Evolutionary conservation across 805 yeast genomes (phyloP), one percentile per base, ranked within the genome.

Genomic region (Barnettozyma vustinii): DNA sequence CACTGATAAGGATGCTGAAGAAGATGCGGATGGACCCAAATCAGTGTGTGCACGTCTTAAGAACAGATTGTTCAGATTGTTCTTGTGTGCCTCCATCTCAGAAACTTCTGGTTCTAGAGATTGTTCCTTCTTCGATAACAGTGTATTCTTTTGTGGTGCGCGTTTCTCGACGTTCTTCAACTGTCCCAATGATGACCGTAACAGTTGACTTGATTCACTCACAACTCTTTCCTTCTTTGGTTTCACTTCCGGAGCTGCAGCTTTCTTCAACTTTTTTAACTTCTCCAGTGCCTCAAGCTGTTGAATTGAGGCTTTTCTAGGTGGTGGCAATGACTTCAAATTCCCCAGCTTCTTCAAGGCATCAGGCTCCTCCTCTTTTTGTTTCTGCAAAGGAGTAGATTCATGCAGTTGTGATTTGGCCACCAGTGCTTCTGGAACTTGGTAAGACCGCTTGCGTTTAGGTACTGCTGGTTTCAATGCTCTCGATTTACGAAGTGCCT

Each of bases 401-500:
- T 44, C 23, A 2, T 51, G 51, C 13, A 54, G n/a, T 2, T 40
- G 40, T 33, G 42, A 18, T 50, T 49, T 27, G 48, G 42, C 41
- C 44, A 53, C 37, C 15, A 59, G 33, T 4, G 60, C 62, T 42
- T 60, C 64, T 7, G 61, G 62, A 0, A 54, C 39, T 3, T 56
- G 49, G 4, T 47, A 5, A 1, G 59, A 55, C 8, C 52, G 52
- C 30, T 59, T 57, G 21, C 59, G 47, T 2, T 33, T 19, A 4
- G 60, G 60, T 2, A 49, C 25, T n/a, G 62, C 48, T 5, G 64
- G 63, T 30, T 57, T 61, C 45, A 61, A 25, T 4, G 37, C 18
- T 19, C 37, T 44, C 8, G 54, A 48, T 10, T 43, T 49, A 37
- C 36, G 42, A 7, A 48, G 35, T 10, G 48, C 53, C 26, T 52